phyloP scores from a whole-genome alignment of 139 green algal species.

The Dunaliella sp. region DNA sequence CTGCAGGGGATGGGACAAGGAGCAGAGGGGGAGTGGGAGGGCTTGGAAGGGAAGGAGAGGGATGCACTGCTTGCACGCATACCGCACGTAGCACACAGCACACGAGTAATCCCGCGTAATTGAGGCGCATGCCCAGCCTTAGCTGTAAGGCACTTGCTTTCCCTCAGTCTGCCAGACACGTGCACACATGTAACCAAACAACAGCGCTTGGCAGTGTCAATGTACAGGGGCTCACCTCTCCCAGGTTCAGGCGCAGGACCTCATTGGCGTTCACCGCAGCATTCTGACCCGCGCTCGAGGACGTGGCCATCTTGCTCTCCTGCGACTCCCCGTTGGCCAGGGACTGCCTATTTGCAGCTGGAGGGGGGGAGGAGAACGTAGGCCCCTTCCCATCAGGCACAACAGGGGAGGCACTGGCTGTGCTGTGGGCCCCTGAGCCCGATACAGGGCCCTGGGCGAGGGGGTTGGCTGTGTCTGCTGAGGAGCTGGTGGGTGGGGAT shows the following conservation, averaged over 20 bases:
- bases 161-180: background rate
- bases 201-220: background rate
- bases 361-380: background rate
- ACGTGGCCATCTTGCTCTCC: conserved; percentile 7
- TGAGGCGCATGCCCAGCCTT: too few relatives aligned
- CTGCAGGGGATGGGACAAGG: conserved; percentile 11
- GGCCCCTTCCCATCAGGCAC: background rate
- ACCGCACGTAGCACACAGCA: background rate
- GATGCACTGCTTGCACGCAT: background rate
- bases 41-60: background rate
- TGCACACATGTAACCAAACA: background rate
- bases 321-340: background rate
- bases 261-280: conserved; percentile 19
- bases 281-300: background rate
- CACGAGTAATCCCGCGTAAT: too few relatives aligned
- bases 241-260: conserved; percentile 42
- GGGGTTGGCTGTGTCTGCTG: background rate
- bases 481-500: background rate
- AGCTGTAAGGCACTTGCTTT: background rate
- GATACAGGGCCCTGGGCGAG: conserved; percentile 1
- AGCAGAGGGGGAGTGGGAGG: background rate
- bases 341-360: background rate
- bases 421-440: background rate
- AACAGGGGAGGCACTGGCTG: background rate
- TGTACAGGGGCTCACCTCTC: conserved; percentile 24